phyloP scores from a whole-genome alignment of 805 yeast species.

The Soucietia sequanensis region DNA sequence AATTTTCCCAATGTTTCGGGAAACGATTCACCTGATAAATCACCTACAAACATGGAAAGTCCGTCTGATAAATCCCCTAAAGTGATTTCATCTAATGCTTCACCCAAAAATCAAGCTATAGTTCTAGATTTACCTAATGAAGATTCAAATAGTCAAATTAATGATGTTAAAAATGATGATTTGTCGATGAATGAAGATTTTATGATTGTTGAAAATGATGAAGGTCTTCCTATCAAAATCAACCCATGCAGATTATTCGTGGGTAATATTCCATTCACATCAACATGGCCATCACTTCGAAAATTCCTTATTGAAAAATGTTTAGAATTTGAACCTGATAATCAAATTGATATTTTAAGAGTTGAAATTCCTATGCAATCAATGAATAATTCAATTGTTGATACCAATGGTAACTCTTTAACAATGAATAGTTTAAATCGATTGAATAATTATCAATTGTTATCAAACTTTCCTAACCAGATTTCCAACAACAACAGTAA shows the following conservation, averaged over 20 bases:
- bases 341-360: constrained; percentile 24
- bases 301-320: constrained; percentile 23
- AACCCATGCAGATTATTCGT: constrained; percentile 48
- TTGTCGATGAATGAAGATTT: constrained; percentile 11
- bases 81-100: not conserved
- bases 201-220: constrained; percentile 19
- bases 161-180: not conserved
- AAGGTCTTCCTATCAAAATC: constrained; percentile 30
- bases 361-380: constrained; percentile 43
- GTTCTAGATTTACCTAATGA: not conserved
- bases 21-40: not conserved
- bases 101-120: not conserved
- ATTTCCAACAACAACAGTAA: not conserved
- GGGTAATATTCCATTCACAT: constrained; percentile 54
- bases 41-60: too few species aligned
- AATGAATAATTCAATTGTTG: constrained; percentile 2
- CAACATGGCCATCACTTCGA: constrained; percentile 36
- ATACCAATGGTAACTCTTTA: not conserved
- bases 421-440: constrained; percentile 1
- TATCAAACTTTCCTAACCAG: constrained; percentile 1
- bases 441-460: constrained; percentile 7
- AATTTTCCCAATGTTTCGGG: not conserved
- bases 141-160: not conserved
- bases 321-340: constrained; percentile 25
- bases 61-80: not conserved